Evolutionary conservation across 2,329 filamentous ascomycete species (phyloP).

Genomic region (Raffaelea albimanens): DNA sequence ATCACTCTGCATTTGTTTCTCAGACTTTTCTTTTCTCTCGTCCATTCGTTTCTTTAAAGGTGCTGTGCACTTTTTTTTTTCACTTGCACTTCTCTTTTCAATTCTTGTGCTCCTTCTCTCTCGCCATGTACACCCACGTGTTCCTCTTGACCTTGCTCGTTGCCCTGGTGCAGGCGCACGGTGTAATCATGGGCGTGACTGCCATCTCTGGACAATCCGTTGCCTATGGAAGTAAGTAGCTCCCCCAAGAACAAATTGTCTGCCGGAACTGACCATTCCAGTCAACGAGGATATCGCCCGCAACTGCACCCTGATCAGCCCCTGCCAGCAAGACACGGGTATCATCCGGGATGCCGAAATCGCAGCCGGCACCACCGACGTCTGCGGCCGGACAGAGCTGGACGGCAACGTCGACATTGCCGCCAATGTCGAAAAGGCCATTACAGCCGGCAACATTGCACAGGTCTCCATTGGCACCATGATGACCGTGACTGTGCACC

Average conservation of each 20-base stretch:
- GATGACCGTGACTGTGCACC: slow-evolving; percentile 4
- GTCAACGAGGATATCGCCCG: slow-evolving; percentile 3
- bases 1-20: too few species aligned
- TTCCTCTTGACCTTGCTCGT: neutral
- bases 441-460: neutral
- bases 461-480: slow-evolving; percentile 1
- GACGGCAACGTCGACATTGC: slow-evolving; percentile 3
- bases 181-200: slow-evolving; percentile 1
- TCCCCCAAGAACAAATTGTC: too few species aligned
- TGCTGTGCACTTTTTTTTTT: too few species aligned
- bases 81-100: too few species aligned
- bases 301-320: slow-evolving; percentile 6
- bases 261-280: too few species aligned
- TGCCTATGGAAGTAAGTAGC: neutral
- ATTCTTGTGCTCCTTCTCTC: neutral
- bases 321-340: slow-evolving; percentile 4
- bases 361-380: neutral
- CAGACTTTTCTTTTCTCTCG: too few species aligned
- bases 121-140: neutral
- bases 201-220: neutral
- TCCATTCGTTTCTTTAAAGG: too few species aligned
- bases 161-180: neutral
- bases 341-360: slow-evolving; percentile 5
- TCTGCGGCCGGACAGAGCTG: slow-evolving; percentile 5
- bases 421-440: slow-evolving; percentile 1